Base-by-base conservation (phyloP, 1,139 yeast species). In the Hyphopichia wangnamkhiaoensis region DNA sequence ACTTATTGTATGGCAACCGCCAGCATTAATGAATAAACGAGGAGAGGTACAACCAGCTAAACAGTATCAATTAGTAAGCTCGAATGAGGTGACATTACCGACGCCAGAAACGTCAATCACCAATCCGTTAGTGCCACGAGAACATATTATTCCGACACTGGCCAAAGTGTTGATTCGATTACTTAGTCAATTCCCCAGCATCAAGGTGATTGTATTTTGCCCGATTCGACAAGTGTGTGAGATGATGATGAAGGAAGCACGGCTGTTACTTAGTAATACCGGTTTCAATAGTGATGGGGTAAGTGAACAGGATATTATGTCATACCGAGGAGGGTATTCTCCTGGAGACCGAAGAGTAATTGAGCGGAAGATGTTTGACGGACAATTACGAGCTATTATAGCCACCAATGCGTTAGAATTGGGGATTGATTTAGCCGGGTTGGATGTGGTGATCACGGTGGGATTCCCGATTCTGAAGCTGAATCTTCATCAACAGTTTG, bases 351-450 rank as follows among this genome's bases (percentile, higher is more conserved):
- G 99, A 48, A 75, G 98, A 46, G 75, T 80, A 35, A 93, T 93
- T 42, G 99, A 93, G 58, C 74, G 74, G 35, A 89, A 85, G 53
- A 89, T 93, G 96, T 94, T 93, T 58, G 78, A 77, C 42, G 97
- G 98, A 0, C 79, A 81, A 38, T 63, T 93, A 20, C 70, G 84
- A 39, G 98, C 96, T 0, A 86, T 94, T 21, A 80, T 93, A 3
- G 95, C 98, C 0, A 94, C 99, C 0, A 90, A 90, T 62, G 98
- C 99, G 0, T 66, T 93, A 42, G 99, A 93, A 57, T 71, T 93
- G 37, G 99, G 99, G 35, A 88, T 93, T 37, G 98, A 93, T 67
- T 84, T 93, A 46, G 95, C 98, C 34, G 87, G 85, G 18, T 67
- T 93, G 38, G 98, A 93, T 61, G 90, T 95, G 1, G 98, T 91